These are phyloP conservation scores for Sporisorium sorghi DNA, from an alignment of 1,284 basidiomycete genomes.

Conservation along the genomic window DNA sequence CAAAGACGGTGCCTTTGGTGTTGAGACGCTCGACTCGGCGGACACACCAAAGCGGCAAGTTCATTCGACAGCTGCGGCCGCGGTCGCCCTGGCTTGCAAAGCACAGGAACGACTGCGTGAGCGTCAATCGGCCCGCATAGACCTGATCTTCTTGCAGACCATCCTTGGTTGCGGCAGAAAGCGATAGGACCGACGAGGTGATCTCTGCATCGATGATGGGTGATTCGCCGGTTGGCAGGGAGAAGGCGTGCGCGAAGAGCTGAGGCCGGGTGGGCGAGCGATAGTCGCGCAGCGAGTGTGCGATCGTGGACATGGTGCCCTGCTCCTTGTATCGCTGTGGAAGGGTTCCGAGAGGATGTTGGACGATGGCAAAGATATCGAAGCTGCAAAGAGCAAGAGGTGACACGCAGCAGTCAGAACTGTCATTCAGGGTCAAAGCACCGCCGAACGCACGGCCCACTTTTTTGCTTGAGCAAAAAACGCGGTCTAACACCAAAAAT, in stretches of 20 bases:
- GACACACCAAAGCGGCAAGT: slow-evolving; percentile 90
- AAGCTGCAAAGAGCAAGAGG: not conserved
- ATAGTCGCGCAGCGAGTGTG: slow-evolving; percentile 68
- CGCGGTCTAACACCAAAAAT: not conserved
- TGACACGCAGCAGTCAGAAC: slow-evolving; percentile 5
- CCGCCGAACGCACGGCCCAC: slow-evolving; percentile 2
- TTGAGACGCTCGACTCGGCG: slow-evolving; percentile 88
- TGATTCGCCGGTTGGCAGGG: slow-evolving; percentile 55
- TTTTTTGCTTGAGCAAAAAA: not conserved
- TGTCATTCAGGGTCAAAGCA: slow-evolving; percentile 8
- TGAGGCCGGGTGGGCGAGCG: slow-evolving; percentile 62
- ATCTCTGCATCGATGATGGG: slow-evolving; percentile 63
- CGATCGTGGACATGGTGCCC: slow-evolving; percentile 66
- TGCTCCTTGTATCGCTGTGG: not conserved
- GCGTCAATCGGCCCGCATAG: slow-evolving; percentile 80
- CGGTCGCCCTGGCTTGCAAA: slow-evolving; percentile 92
- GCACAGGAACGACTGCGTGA: slow-evolving; percentile 89
- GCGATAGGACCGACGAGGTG: slow-evolving; percentile 63
- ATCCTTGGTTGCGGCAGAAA: slow-evolving; percentile 54
- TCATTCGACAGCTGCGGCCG: slow-evolving; percentile 82
- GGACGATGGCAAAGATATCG: not conserved
- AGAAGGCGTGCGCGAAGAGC: slow-evolving; percentile 62
- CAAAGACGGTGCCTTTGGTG: slow-evolving; percentile 80
- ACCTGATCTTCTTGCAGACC: slow-evolving; percentile 63
- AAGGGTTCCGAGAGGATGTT: not conserved